Base-by-base conservation (phyloP, 1,284 basidiomycete genomes). In the Pseudozyma sp. region DNA sequence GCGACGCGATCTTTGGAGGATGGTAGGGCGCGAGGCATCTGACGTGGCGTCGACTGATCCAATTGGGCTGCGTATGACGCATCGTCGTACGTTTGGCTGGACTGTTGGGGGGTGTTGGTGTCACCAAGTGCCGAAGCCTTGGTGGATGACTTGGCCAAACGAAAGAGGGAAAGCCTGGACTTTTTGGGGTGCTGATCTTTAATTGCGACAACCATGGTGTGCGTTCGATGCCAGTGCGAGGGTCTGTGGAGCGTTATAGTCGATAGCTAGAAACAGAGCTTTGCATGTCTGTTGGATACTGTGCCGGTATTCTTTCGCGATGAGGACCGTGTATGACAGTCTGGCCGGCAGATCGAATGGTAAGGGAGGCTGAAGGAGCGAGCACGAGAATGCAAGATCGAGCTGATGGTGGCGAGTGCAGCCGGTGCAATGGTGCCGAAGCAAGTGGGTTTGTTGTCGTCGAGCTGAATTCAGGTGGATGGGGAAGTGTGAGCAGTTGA, bases 91-190 rank as follows among this genome's bases (percentile, higher is more conserved):
- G 33, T 45, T 19, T n/a, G 11, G 44, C 9, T 34, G 7, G 43
- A 6, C 24, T 35, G 24, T 10, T 34, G 10, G 4, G 43, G 33
- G 7, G 40, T 42, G 11, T 42, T 10, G 16, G 39, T 3, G 9
- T 24, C 24, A 24, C 24, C 24, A 24, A 24, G 24, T 24, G 48
- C 17, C 4, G 49, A 11, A 3, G 48, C 13, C 39, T 59, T 57
- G 5, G 34, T 35, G 17, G 56, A 55, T 5, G 64, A 37, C 52
- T 73, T 73, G 42, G 35, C 57, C 14, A 73, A 46, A n/a, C 70
- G 70, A 19, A 73, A 73, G 52, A 73, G 65, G 10, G 65, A 68
- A 17, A 73, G 70, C 39, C 61, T 68, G 14, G 70, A 68, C 42
- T 65, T 73, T 19, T 73, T 73, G 29, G 70, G 42, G 7, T 33